phyloP scores from a whole-genome alignment of 2,329 filamentous ascomycete genomes.

The Colletotrichum liaoningense region DNA sequence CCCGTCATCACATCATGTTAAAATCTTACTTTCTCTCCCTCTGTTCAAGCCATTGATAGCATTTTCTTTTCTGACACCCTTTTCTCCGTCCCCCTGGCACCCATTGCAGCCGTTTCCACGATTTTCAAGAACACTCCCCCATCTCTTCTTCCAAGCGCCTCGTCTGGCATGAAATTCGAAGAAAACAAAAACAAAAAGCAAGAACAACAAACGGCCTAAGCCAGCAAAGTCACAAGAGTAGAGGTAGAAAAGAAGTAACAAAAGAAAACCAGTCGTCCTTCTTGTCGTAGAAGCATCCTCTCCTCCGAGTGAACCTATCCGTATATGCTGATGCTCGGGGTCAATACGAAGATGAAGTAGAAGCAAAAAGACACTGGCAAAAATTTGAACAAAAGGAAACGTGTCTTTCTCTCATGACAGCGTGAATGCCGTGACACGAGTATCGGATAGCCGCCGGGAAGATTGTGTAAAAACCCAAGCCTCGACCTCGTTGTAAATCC shows the following conservation, averaged over 20 bases:
- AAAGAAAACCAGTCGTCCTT: not conserved
- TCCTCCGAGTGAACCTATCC: not conserved
- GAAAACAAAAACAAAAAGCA: not conserved
- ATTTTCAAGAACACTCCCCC: not conserved
- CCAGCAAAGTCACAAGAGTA: not conserved
- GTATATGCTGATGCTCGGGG: constrained; percentile 21
- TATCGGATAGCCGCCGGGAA: constrained; percentile 2
- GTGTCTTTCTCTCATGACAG: constrained; percentile 26
- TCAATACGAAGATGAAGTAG: not conserved
- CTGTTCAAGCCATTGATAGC: not conserved
- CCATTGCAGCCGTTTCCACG: not conserved
- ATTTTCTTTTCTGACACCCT: not conserved
- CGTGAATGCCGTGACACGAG: constrained; percentile 16
- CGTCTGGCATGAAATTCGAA: not conserved
- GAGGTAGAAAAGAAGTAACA: not conserved
- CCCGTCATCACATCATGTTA: constrained; percentile 16
- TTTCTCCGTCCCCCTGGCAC: not conserved
- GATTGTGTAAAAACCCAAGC: not conserved
- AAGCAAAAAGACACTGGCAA: not conserved
- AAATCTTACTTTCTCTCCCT: not conserved
- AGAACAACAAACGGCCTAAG: constrained; percentile 1
- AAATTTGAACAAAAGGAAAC: constrained; percentile 6
- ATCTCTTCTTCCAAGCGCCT: not conserved
- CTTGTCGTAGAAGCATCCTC: not conserved
- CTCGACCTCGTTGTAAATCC: not conserved